Conservation (phyloP, 371 early-diverging fungal genomes). For the Apophysomyces variabilis region DNA sequence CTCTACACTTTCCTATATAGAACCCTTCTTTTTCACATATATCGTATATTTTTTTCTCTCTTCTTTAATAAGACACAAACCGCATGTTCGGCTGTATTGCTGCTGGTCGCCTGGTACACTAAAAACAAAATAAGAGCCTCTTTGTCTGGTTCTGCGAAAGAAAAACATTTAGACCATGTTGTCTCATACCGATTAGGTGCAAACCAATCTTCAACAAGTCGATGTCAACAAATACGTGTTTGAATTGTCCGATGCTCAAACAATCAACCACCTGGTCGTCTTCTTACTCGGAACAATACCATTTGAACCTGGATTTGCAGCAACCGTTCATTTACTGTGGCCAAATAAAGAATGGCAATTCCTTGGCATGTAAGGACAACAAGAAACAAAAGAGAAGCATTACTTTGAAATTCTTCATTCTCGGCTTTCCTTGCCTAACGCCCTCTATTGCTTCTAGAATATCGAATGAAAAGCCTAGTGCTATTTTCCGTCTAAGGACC, state of each 20-base stretch:
- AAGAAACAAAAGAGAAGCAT: too few species aligned
- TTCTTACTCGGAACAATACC: conserved; percentile 86
- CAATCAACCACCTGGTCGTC: conserved; percentile 92
- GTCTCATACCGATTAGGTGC: conserved; percentile 60
- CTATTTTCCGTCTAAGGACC: conserved; percentile 69
- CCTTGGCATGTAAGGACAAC: conserved; percentile 69
- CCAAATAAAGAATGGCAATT: conserved; percentile 85
- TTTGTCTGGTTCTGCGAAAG: too few species aligned
- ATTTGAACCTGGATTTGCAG: conserved; percentile 84
- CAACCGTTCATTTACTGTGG: conserved; percentile 92
- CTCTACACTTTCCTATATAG: too few species aligned
- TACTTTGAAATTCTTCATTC: not conserved
- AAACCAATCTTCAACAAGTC: conserved; percentile 89
- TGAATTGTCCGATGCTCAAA: conserved; percentile 78
- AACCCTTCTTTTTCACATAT: not conserved
- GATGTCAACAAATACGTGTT: conserved; percentile 82
- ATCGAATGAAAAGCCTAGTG: conserved; percentile 89
- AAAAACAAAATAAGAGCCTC: not conserved
- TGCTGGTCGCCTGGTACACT: conserved; percentile 77
- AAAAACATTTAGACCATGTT: too few species aligned
- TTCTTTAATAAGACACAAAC: conserved; percentile 1
- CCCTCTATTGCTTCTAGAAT: conserved; percentile 41
- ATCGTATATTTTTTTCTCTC: not conserved
- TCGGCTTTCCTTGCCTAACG: not conserved
- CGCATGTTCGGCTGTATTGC: conserved; percentile 90